phyloP scores from a whole-genome alignment of 176 grass and related monocot genomes.

The Juncus inflexus region DNA sequence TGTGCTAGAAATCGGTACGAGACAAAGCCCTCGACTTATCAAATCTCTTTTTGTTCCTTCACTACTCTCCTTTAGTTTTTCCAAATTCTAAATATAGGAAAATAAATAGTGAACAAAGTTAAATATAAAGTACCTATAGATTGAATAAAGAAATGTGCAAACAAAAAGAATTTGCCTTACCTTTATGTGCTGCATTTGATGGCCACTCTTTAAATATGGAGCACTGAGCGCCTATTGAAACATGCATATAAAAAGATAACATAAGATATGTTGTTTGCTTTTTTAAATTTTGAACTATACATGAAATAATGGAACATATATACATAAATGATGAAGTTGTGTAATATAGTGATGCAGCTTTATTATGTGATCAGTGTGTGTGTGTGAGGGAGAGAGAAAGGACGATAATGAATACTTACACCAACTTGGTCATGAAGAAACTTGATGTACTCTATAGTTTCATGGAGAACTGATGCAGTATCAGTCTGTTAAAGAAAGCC shows the following conservation, averaged over 20 bases:
- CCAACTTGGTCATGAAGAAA: constrained; percentile 95
- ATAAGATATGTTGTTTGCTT: not conserved
- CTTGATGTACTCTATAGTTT: constrained; percentile 99
- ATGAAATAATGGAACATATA: not conserved
- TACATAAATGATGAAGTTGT: constrained; percentile 3
- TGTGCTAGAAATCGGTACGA: constrained; percentile 84
- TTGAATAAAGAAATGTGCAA: not conserved
- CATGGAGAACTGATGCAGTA: constrained; percentile 98
- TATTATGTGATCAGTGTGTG: not conserved
- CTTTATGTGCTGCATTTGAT: constrained; percentile 73
- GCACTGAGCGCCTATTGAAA: constrained; percentile 61
- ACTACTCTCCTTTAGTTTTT: constrained; percentile 37
- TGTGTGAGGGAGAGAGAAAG: not conserved
- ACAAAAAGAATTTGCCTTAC: constrained; percentile 26
- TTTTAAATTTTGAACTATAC: not conserved
- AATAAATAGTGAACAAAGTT: constrained; percentile 27
- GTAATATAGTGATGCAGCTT: not conserved
- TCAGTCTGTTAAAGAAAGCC: constrained; percentile 65
- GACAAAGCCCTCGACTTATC: constrained; percentile 73
- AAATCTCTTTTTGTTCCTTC: constrained; percentile 50
- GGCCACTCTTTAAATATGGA: constrained; percentile 77
- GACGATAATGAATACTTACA: constrained; percentile 43
- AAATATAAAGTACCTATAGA: constrained; percentile 9
- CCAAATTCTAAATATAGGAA: constrained; percentile 39
- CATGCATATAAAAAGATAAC: constrained; percentile 23